phyloP scores from a whole-genome alignment of 2,329 filamentous ascomycete genomes.

The Colletotrichum neosansevieriae region DNA sequence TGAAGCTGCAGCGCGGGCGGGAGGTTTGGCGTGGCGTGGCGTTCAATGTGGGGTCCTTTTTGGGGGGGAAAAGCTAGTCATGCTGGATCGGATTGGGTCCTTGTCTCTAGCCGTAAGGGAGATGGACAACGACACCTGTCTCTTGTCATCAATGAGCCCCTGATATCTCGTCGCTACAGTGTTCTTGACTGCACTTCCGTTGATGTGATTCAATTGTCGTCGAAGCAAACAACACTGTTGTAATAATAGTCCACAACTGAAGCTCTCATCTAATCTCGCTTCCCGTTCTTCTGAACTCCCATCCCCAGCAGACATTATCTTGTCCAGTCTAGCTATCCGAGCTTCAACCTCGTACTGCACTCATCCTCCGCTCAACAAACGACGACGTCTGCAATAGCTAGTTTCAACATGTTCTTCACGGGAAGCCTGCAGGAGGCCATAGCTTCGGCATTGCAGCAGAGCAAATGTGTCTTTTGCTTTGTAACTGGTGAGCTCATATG shows the following conservation, averaged over 20 bases:
- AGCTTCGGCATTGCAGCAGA: constrained; percentile 76
- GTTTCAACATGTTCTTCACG: constrained; percentile 78
- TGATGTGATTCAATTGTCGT: neutral
- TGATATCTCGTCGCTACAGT: neutral
- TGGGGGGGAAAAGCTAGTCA: neutral
- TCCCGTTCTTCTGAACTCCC: too few species aligned
- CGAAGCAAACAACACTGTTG: too few species aligned
- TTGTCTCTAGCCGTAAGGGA: constrained; percentile 20
- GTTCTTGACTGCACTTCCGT: neutral
- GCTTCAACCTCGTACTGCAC: neutral
- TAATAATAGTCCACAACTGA: too few species aligned
- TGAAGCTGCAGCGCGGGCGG: constrained; percentile 15
- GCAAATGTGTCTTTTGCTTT: constrained; percentile 87
- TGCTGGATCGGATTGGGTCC: constrained; percentile 6
- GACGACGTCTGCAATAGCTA: too few species aligned
- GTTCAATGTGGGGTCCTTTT: constrained; percentile 11
- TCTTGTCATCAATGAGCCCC: constrained; percentile 15
- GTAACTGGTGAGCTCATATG: constrained; percentile 71
- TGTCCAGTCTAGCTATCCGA: neutral
- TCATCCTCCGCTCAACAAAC: too few species aligned
- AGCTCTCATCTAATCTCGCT: too few species aligned
- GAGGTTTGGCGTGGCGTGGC: constrained; percentile 1
- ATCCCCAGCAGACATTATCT: too few species aligned
- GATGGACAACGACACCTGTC: constrained; percentile 35
- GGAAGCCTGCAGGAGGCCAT: constrained; percentile 88